phyloP scores from a whole-genome alignment of 2,329 filamentous ascomycete species.

The Ceratocystiopsis sp. region DNA sequence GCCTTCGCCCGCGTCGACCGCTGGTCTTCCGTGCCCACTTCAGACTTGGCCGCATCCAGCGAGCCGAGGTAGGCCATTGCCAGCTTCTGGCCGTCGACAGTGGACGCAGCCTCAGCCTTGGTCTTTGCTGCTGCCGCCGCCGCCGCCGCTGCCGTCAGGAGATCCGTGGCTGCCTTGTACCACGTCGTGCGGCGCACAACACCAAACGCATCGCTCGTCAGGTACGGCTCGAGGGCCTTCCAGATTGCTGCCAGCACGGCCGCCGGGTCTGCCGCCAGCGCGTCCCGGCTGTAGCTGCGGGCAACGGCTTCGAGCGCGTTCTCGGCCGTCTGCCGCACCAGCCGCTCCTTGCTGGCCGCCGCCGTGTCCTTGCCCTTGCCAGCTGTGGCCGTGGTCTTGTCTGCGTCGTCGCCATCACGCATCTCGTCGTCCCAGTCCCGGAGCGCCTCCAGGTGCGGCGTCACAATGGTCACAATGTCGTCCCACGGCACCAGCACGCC shows the following conservation, averaged over 20 bases:
- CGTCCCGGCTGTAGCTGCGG: conserved; percentile 28
- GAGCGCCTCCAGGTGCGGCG: conserved; percentile 41
- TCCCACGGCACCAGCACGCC: conserved; percentile 58
- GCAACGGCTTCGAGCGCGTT: conserved; percentile 34
- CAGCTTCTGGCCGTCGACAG: conserved; percentile 9
- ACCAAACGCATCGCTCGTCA: conserved; percentile 21
- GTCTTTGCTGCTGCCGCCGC: conserved; percentile 9
- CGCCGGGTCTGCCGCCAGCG: conserved; percentile 20
- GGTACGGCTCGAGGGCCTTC: conserved; percentile 22
- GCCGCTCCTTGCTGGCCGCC: conserved; percentile 19
- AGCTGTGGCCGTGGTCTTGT: background rate
- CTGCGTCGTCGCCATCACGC: conserved; percentile 5
- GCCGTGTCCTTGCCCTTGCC: conserved; percentile 1
- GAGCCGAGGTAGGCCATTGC: conserved; percentile 25
- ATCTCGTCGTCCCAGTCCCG: conserved; percentile 42
- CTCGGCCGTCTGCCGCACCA: conserved; percentile 25
- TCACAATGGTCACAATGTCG: conserved; percentile 47
- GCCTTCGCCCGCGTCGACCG: conserved; percentile 30
- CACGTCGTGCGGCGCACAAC: conserved; percentile 31
- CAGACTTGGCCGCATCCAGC: conserved; percentile 27
- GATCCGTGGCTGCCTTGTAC: conserved; percentile 31
- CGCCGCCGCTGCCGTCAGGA: conserved; percentile 25
- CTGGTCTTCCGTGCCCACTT: conserved; percentile 34
- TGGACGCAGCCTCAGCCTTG: conserved; percentile 3
- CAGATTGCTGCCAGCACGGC: conserved; percentile 24